Percentiles rank a stretch among this genome's conserved stretches.
phyloP scores from a whole-genome alignment of 176 grass and related monocot genomes.

The Lolium perenne region DNA sequence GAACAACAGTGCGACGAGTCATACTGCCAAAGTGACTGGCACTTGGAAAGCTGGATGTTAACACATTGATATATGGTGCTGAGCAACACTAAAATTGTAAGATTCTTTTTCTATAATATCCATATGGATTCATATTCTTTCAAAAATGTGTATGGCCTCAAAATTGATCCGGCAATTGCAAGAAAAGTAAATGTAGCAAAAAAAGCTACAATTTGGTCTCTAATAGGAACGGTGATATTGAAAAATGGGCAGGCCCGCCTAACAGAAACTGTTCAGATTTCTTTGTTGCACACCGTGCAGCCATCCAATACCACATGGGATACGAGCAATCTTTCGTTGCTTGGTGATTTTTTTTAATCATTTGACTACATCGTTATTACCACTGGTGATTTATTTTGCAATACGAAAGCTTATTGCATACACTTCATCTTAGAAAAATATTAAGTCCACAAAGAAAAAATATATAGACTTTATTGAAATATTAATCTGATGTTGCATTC shows the following conservation, averaged over 20 bases:
- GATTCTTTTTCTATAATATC: neutral
- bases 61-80: neutral
- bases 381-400: neutral
- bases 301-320: neutral
- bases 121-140: neutral
- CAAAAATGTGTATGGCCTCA: neutral
- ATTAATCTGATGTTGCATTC: neutral
- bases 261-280: neutral
- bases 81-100: neutral
- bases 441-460: neutral
- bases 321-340: neutral
- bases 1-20: neutral
- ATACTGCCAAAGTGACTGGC: neutral
- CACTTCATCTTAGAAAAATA: neutral
- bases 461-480: neutral
- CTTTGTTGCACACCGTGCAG: neutral
- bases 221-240: neutral
- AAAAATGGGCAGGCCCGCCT: neutral
- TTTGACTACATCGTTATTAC: slow-evolving; percentile 1
- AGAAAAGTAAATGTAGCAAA: neutral
- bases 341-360: neutral
- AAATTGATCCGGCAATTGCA: neutral
- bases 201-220: neutral
- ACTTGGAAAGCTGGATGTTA: neutral
- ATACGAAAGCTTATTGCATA: neutral